Percentiles rank a stretch among this genome's conserved stretches.
Evolutionary conservation across 148 eudicot genomes (phyloP).

Genomic region (Rhododendron henanense): DNA sequence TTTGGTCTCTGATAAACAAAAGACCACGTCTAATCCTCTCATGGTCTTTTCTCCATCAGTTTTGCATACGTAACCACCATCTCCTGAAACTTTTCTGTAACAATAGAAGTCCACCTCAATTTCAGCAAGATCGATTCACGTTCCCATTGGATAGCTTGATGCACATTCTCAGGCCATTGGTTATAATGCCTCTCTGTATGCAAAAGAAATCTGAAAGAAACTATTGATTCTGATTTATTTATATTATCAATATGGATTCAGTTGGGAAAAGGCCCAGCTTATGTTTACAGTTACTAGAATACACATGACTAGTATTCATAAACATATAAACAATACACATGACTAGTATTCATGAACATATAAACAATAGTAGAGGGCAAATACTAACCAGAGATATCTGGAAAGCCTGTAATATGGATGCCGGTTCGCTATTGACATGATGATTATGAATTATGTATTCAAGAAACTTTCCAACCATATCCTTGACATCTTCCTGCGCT

Average conservation of each 20-base stretch:
- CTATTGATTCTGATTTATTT: background rate
- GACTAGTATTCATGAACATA: background rate
- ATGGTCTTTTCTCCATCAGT: background rate
- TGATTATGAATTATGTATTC: slow-evolving; percentile 59
- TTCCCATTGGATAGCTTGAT: background rate
- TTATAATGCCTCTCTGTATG: background rate
- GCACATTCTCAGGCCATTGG: background rate
- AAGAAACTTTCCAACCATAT: slow-evolving; percentile 49
- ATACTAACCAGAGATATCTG: slow-evolving; percentile 72
- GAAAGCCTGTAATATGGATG: slow-evolving; percentile 67
- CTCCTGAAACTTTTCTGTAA: background rate
- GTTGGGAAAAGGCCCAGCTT: background rate
- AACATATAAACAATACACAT: background rate
- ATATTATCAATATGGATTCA: background rate
- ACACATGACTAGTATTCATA: background rate
- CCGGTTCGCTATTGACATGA: slow-evolving; percentile 55
- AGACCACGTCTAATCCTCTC: background rate
- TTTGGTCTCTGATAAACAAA: background rate
- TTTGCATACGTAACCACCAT: background rate
- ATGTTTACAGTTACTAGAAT: background rate
- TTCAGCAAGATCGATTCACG: background rate
- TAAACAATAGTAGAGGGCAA: background rate
- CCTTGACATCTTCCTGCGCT: slow-evolving; percentile 62
- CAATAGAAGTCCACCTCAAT: background rate
- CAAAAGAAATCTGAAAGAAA: background rate